Base-by-base conservation (phyloP, 2,329 filamentous ascomycete genomes). In the Aureobasidium sp. region DNA sequence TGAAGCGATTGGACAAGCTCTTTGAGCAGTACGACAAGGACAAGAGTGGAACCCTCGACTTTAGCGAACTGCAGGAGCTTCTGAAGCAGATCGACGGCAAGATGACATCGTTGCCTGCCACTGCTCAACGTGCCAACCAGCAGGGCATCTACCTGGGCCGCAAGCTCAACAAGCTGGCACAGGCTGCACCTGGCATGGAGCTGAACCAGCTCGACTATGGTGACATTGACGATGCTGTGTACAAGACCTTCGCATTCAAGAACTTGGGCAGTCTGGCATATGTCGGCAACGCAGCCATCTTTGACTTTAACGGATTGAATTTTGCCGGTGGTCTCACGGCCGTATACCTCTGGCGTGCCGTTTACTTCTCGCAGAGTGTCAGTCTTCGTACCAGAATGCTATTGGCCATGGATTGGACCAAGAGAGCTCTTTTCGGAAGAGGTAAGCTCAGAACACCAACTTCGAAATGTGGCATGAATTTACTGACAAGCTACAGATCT, bases 391-490 rank as follows among this genome's bases (percentile, higher is more conserved):
- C 93, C 22, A 81, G 91, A 58, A 80, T 89, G 59, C 71, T 98
- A 64, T 76, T 98, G 70, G 90, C 90, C 16, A 96, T 98, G 93
- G 93, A 98, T 69, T 98, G 93, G 93, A 84, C 83, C n/a, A 98
- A 97, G 80, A 79, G 94, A 67, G 88, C 89, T 11, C 71, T 98
- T 19, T 98, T 98, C 74, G 93, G 93, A 61, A 80, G 93, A 84
- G 93, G 91, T 96, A 72, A 74, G 84, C 75, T 54, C 50, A 30
- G 5, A 5, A 22, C 12, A 12, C n/a, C 16, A 12, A 3, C n/a
- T 14, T 16, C 24, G 4, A 39, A n/a, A n/a, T 19, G 22, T 1
- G 22, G 8, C 12, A 12, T 17, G 7, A 7, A 19, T 14, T 2
- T 32, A 32, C 54, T 58, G 21, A 57, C 45, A 30, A 12, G 2